Conservation (phyloP, 768 basidiomycete genomes). For the Astraeus odoratus region DNA sequence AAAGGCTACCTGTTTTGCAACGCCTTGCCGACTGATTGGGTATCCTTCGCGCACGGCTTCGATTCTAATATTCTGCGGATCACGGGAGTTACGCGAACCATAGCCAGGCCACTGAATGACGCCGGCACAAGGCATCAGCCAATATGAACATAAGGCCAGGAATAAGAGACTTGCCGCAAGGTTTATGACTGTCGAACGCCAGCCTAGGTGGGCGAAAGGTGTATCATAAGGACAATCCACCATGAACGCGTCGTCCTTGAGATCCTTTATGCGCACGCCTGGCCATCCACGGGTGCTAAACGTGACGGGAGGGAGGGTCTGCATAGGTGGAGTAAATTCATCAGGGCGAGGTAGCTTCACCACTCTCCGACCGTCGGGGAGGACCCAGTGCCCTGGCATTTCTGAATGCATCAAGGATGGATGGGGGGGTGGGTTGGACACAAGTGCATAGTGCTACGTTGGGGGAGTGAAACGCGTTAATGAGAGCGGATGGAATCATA, state of each 20-base stretch:
- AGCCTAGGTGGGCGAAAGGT: slow-evolving; percentile 12
- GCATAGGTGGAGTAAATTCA: slow-evolving; percentile 6
- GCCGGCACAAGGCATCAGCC: not conserved
- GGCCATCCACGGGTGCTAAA: slow-evolving; percentile 15
- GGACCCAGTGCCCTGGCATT: slow-evolving; percentile 15
- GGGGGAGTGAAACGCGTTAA: not conserved
- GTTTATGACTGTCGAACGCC: slow-evolving; percentile 14
- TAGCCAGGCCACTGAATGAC: slow-evolving; percentile 21
- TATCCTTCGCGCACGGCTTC: slow-evolving; percentile 3
- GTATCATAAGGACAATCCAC: slow-evolving; percentile 16
- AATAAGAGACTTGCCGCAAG: slow-evolving; percentile 12
- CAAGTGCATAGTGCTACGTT: slow-evolving; percentile 13
- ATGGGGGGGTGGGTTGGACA: slow-evolving; percentile 14
- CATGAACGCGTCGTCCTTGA: slow-evolving; percentile 3
- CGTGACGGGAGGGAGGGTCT: slow-evolving; percentile 12
- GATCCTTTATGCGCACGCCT: slow-evolving; percentile 15
- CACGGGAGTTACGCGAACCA: not conserved
- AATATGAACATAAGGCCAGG: not conserved
- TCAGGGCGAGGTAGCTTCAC: slow-evolving; percentile 16
- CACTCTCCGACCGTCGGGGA: slow-evolving; percentile 12
- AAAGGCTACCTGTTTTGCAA: slow-evolving; percentile 17
- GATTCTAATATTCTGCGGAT: slow-evolving; percentile 12
- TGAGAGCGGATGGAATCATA: not conserved
- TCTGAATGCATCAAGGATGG: slow-evolving; percentile 6
- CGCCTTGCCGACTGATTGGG: slow-evolving; percentile 15